These are phyloP conservation scores for Glycine soja DNA, from an alignment of 306 rosid species.

Conservation along the genomic window DNA sequence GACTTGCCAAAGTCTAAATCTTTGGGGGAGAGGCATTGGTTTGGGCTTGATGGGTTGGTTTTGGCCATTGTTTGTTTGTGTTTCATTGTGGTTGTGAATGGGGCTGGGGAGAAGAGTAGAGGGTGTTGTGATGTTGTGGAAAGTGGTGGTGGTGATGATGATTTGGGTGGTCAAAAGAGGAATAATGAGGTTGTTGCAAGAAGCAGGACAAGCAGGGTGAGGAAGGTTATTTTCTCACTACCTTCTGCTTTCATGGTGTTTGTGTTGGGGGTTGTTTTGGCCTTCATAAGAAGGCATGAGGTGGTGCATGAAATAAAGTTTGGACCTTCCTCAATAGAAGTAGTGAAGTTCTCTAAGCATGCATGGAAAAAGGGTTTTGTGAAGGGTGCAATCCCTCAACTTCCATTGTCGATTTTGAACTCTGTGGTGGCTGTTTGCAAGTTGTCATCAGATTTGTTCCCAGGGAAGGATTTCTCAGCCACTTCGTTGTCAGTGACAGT, in stretches of 20 bases:
- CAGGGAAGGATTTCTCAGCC: constrained; percentile 45
- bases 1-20: constrained; percentile 46
- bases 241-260: constrained; percentile 50
- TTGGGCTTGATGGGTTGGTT: constrained; percentile 50
- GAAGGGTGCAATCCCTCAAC: constrained; percentile 46
- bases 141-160: neutral
- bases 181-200: neutral
- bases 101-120: constrained; percentile 42
- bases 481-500: constrained; percentile 48
- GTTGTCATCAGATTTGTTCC: constrained; percentile 43
- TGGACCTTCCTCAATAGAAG: constrained; percentile 44
- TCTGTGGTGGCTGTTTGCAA: constrained; percentile 50
- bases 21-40: constrained; percentile 40
- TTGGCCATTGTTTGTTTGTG: constrained; percentile 44
- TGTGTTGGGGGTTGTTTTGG: constrained; percentile 45
- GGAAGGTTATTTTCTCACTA: constrained; percentile 45
- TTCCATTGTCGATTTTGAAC: constrained; percentile 43
- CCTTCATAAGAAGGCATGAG: constrained; percentile 38
- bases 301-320: constrained; percentile 41
- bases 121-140: constrained; percentile 29
- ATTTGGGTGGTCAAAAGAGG: constrained; percentile 15
- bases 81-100: constrained; percentile 46
- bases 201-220: constrained; percentile 21
- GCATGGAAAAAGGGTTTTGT: constrained; percentile 49
- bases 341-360: constrained; percentile 36